A percentile compares a stretch with the other conserved stretches of the same genome.
Evolutionary conservation across 352 stramenopile genomes (phyloP).

Genomic region (Phytophthora citrophthora): DNA sequence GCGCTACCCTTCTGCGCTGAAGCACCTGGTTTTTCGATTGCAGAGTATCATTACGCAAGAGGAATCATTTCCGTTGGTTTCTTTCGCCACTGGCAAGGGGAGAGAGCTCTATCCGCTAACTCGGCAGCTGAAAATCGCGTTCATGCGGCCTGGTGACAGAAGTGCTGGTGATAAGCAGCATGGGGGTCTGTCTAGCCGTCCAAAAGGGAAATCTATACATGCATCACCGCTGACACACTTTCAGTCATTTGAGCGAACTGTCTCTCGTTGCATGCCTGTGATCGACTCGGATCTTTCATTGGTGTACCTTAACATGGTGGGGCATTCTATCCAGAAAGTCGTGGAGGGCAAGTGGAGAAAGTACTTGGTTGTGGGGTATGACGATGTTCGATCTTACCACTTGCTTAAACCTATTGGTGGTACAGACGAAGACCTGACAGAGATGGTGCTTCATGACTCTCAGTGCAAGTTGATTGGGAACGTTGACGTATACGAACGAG

Average conservation of each 20-base stretch:
- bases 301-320: conserved; percentile 75
- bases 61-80: conserved; percentile 67
- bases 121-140: conserved; percentile 68
- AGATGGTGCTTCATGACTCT: conserved; percentile 82
- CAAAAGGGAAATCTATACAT: conserved; percentile 55
- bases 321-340: conserved; percentile 74
- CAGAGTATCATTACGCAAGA: conserved; percentile 83
- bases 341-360: conserved; percentile 86
- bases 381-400: conserved; percentile 59
- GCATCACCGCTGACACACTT: conserved; percentile 83
- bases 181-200: conserved; percentile 5
- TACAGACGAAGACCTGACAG: conserved; percentile 46
- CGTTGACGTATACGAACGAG: conserved; percentile 56
- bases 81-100: conserved; percentile 68
- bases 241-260: conserved; percentile 86
- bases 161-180: conserved; percentile 9
- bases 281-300: conserved; percentile 53
- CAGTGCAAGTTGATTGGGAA: conserved; percentile 65
- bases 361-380: conserved; percentile 73
- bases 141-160: conserved; percentile 38
- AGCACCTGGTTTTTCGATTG: conserved; percentile 63
- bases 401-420: conserved; percentile 60
- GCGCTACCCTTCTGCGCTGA: conserved; percentile 52
- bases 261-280: conserved; percentile 69
- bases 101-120: conserved; percentile 82